Percentiles rank a stretch among this genome's conserved stretches.
Evolutionary conservation across 192 early-diverging fungal species (phyloP).

Genomic region (Allomyces macrogynus): DNA sequence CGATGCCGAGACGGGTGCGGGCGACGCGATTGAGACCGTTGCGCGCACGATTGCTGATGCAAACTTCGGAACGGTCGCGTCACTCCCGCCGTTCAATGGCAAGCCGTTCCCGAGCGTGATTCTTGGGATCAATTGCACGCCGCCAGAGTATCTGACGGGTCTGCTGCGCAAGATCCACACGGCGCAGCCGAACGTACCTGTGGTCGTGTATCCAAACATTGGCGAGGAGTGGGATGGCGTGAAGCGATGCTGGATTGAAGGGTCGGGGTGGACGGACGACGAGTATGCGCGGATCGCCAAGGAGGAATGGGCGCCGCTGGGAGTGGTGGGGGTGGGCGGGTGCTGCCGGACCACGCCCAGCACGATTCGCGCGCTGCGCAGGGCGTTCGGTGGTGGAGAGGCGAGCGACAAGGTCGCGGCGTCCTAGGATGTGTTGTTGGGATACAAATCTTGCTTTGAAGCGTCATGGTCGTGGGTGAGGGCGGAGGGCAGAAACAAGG

Average conservation of each 20-base stretch:
- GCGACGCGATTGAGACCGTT: not conserved
- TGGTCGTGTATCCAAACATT: not conserved
- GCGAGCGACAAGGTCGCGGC: too few species aligned
- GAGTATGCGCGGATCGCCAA: not conserved
- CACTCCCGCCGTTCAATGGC: too few species aligned
- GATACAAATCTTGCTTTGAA: too few species aligned
- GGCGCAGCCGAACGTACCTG: not conserved
- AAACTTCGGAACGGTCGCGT: not conserved
- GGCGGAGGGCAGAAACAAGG: too few species aligned
- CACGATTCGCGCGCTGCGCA: not conserved
- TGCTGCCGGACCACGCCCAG: not conserved
- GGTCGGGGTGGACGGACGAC: not conserved
- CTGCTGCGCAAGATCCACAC: not conserved
- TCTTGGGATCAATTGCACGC: not conserved
- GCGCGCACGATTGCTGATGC: not conserved
- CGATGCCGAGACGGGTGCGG: not conserved
- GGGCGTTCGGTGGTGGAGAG: too few species aligned
- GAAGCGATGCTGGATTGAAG: not conserved
- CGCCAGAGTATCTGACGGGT: not conserved
- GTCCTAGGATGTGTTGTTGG: too few species aligned
- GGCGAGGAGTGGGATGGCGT: not conserved
- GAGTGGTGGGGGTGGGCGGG: not conserved
- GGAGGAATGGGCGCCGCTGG: not conserved
- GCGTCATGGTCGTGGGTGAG: too few species aligned
- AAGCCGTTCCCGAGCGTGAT: too few species aligned